phyloP scores from a whole-genome alignment of 2,329 filamentous ascomycete genomes.

The Amauroascus verrucosus region DNA sequence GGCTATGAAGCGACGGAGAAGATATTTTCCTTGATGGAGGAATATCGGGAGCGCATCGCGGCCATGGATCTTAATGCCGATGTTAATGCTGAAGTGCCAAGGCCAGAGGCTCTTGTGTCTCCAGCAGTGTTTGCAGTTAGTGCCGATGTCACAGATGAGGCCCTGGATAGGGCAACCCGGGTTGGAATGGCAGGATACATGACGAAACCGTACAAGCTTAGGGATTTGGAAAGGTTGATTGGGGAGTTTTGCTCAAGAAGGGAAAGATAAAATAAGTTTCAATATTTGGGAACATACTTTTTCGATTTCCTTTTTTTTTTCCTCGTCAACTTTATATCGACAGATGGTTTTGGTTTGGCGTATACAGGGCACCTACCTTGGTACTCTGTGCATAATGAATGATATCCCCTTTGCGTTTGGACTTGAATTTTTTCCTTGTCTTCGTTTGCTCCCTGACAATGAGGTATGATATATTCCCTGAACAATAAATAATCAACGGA shows the following conservation, averaged over 20 bases:
- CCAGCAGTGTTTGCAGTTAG: slow-evolving; percentile 52
- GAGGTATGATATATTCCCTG: neutral
- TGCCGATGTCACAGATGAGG: slow-evolving; percentile 56
- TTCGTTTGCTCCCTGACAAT: neutral
- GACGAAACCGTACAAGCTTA: slow-evolving; percentile 56
- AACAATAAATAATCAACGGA: neutral
- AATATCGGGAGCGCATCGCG: slow-evolving; percentile 23
- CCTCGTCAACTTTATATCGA: neutral
- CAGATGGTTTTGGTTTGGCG: neutral
- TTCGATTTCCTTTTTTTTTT: neutral
- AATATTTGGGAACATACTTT: neutral
- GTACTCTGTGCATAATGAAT: neutral
- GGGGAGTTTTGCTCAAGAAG: slow-evolving; percentile 34
- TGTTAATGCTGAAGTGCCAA: slow-evolving; percentile 19
- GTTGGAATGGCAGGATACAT: slow-evolving; percentile 59
- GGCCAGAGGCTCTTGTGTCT: neutral
- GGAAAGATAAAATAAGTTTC: neutral
- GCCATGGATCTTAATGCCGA: slow-evolving; percentile 6
- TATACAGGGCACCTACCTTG: neutral
- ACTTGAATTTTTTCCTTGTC: neutral
- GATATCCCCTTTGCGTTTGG: neutral
- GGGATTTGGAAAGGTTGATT: slow-evolving; percentile 53
- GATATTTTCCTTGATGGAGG: slow-evolving; percentile 48
- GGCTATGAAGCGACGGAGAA: slow-evolving; percentile 57
- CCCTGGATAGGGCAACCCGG: slow-evolving; percentile 49